Base-by-base conservation (phyloP, 2,329 filamentous ascomycete genomes). In the Ophiostoma himal-ulmi region DNA sequence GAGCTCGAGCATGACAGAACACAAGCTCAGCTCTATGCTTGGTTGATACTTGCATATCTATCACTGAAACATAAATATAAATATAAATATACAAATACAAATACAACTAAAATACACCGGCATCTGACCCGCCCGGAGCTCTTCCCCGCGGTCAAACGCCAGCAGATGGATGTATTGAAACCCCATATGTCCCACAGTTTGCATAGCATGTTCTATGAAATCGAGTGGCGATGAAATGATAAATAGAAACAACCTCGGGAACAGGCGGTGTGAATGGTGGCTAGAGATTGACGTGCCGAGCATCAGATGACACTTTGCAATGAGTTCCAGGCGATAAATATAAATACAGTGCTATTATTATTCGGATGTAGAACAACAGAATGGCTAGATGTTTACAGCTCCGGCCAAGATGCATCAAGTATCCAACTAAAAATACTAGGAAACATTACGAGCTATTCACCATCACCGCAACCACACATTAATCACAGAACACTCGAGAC, bases 401-500 rank as follows among this genome's bases (percentile, higher is more conserved):
- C 39, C 39, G 1, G 30, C 30, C 30, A 30, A 30, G 30, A 30
- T 30, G 30, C 30, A 30, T 30, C 4, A 30, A 30, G 3, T 30
- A 30, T 30, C 30, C 30, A 30, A 30, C 30, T 3, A 30, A 30
- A 30, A 30, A 30, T 30, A 3, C 30, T 30, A 30, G n/a, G n/a
- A 30, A 30, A 30, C 4, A 30, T 30, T 30, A 30, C 3, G 30
- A 30, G 30, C 30, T 30, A 30, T 30, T 30, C 30, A 30, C 30
- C 30, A 30, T 30, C 3, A 30, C 26, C 26, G 26, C 26, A 30
- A 3, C 26, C 3, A 30, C 30, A 3, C 30, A 30, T 30, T 44
- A 44, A 11, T 67, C 67, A 68, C 69, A 69, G 69, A 72, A 72
- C 71, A 70, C 67, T 70, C 71, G 66, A 72, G 71, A 62, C 71